Evolutionary conservation across 2,329 filamentous ascomycete genomes (phyloP).

Genomic region (Fusarium fujikuroi): DNA sequence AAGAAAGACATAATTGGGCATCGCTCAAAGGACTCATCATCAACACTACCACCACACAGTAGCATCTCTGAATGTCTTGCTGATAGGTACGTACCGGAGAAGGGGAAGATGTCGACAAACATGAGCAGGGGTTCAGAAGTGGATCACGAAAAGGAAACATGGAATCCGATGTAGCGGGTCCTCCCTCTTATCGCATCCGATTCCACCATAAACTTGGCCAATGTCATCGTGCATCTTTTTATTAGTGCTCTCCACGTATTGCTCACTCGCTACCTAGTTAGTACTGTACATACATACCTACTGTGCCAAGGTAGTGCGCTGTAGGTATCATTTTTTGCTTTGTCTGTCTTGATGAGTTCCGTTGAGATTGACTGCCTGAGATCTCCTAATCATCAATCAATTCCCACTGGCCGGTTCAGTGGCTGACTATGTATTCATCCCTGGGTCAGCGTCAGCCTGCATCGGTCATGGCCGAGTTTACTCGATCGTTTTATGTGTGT

Average conservation of each 20-base stretch:
- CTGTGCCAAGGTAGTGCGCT: background rate
- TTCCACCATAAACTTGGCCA: background rate
- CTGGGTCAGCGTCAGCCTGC: conserved; percentile 28
- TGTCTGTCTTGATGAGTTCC: conserved; percentile 7
- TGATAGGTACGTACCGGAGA: conserved; percentile 5
- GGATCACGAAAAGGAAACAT: conserved; percentile 29
- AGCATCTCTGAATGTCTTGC: conserved; percentile 5
- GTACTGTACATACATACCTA: too few relatives aligned
- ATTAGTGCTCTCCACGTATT: conserved; percentile 1
- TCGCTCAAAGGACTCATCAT: background rate
- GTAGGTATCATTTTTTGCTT: conserved; percentile 19
- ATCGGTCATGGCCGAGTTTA: conserved; percentile 42
- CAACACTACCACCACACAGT: background rate
- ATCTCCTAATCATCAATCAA: conserved; percentile 25
- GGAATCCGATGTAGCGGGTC: conserved; percentile 22
- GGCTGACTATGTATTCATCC: conserved; percentile 33
- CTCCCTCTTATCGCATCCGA: conserved; percentile 15
- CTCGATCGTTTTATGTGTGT: conserved; percentile 6
- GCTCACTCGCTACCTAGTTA: too few relatives aligned
- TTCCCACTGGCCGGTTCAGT: conserved; percentile 36
- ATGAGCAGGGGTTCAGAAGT: conserved; percentile 24
- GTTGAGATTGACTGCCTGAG: conserved; percentile 13
- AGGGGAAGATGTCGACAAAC: conserved; percentile 23
- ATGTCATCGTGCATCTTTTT: background rate
- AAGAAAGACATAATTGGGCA: conserved; percentile 4